Evolutionary conservation across 2,329 filamentous ascomycete genomes (phyloP), one percentile per base, ranked within the genome.

Genomic region (Sarocladium strictum): DNA sequence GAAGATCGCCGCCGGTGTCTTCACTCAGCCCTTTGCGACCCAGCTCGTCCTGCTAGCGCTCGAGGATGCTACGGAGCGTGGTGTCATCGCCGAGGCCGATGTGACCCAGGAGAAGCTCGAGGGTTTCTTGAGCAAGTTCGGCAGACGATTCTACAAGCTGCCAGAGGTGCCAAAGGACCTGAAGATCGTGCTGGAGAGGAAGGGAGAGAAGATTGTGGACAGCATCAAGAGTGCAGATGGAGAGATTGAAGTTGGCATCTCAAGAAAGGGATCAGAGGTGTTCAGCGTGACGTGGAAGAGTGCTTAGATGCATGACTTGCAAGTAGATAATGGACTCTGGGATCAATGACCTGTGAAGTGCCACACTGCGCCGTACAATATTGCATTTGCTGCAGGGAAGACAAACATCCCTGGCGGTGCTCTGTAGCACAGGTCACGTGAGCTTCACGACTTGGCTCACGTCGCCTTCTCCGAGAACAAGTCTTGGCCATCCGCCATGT

Each of bases 11-110:
- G 89, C 89, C 0, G 89, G 89, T 3, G 87, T 92, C 41, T 93
- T 90, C 67, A 92, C 89, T 1, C 89, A 93, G 71, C 85, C 86
- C 3, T 84, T 84, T 64, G 84, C 83, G 0, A 76, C 84, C 2
- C 83, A 83, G 54, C 76, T 85, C 49, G 84, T 90, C 47, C 71
- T 90, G 23, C 63, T 73, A 32, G 79, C 75, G 1, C 70, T 90
- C 38, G 80, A 87, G 67, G 79, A 82, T 61, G 87, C 78, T 3
- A 72, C 86, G 3, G 72, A 74, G 57, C 72, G 76, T 11, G 78
- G 77, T 2, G 74, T 79, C 33, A 74, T 85, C 43, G 64, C 65
- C 6, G 75, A 78, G 54, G 69, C 66, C 0, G 75, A 80, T n/a
- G 69, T 85, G 9, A 81, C 79, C 4, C 72, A 77, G 57, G 79